Percentiles rank a stretch among this genome's conserved stretches.
Conservation (phyloP, 2,329 filamentous ascomycete genomes). For the Sodiomyces alkalinus region DNA sequence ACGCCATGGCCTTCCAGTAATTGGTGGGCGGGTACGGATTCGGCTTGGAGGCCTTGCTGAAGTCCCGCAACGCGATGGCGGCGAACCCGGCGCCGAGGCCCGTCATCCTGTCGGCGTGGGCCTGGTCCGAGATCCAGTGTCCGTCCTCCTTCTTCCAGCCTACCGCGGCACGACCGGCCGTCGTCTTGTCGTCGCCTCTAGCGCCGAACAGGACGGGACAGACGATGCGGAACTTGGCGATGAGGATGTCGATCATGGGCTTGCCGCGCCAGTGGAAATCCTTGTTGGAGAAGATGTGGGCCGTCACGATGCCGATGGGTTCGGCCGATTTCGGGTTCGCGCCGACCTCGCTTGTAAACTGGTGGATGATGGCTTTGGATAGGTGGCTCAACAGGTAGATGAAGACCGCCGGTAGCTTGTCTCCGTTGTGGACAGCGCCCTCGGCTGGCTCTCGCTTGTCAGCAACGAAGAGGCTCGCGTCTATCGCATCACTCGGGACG, state of each 20-base stretch:
- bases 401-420: slow-evolving; percentile 45
- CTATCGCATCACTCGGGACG: slow-evolving; percentile 35
- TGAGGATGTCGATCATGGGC: slow-evolving; percentile 66
- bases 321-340: slow-evolving; percentile 54
- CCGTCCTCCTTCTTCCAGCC: slow-evolving; percentile 56
- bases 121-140: slow-evolving; percentile 49
- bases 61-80: slow-evolving; percentile 69
- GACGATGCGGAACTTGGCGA: slow-evolving; percentile 65
- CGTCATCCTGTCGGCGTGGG: slow-evolving; percentile 70
- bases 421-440: slow-evolving; percentile 34
- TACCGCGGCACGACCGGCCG: slow-evolving; percentile 48
- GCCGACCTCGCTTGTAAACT: slow-evolving; percentile 52
- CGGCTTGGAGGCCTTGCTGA: slow-evolving; percentile 46
- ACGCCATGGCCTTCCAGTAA: slow-evolving; percentile 70
- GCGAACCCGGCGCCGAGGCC: slow-evolving; percentile 76
- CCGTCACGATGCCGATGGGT: slow-evolving; percentile 62
- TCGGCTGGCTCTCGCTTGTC: slow-evolving; percentile 29
- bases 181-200: slow-evolving; percentile 58
- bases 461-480: slow-evolving; percentile 38
- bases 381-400: slow-evolving; percentile 67
- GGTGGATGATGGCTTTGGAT: slow-evolving; percentile 55
- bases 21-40: slow-evolving; percentile 66
- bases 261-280: slow-evolving; percentile 52
- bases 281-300: slow-evolving; percentile 56
- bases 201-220: slow-evolving; percentile 83